Percentiles rank a stretch among this genome's conserved stretches.
These are phyloP conservation scores for Pythium scleroteichum DNA, from an alignment of 352 stramenopile genomes.

Conservation along the genomic window DNA sequence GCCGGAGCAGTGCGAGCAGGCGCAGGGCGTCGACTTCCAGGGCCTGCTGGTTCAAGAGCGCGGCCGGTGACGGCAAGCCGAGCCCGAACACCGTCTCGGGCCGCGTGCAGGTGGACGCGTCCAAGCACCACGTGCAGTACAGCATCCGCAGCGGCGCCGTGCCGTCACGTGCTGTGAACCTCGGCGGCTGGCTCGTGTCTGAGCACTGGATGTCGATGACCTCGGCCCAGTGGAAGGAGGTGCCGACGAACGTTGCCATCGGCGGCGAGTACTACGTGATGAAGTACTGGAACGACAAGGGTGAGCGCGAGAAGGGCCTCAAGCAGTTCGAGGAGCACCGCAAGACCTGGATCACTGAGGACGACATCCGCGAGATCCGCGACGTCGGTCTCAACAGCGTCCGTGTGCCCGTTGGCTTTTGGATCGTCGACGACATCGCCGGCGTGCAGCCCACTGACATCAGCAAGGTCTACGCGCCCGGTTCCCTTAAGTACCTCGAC, in stretches of 20 bases:
- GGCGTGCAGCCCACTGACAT: not conserved
- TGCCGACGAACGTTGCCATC: constrained; percentile 28
- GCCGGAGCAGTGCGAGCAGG: not conserved
- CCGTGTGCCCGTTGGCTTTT: constrained; percentile 31
- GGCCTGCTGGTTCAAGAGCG: constrained; percentile 55
- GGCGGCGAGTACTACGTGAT: constrained; percentile 32
- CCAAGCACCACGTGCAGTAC: constrained; percentile 7
- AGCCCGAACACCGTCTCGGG: not conserved
- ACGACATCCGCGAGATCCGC: constrained; percentile 48
- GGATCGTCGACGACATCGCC: constrained; percentile 23
- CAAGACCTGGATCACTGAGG: constrained; percentile 50
- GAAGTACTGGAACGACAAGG: constrained; percentile 5
- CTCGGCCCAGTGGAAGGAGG: constrained; percentile 61
- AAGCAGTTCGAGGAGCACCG: constrained; percentile 39
- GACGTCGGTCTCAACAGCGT: constrained; percentile 28
- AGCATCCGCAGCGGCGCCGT: constrained; percentile 7
- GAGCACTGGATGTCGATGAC: constrained; percentile 63
- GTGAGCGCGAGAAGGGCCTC: constrained; percentile 14
- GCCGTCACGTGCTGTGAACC: constrained; percentile 49
- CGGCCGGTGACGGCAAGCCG: constrained; percentile 9
- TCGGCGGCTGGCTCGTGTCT: constrained; percentile 66
- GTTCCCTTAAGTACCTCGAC: constrained; percentile 51
- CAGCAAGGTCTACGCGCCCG: constrained; percentile 25
- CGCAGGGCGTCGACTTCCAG: constrained; percentile 20
- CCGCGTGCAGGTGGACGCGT: not conserved